phyloP scores from a whole-genome alignment of 306 rosid species.

The Begonia loranthoides region DNA sequence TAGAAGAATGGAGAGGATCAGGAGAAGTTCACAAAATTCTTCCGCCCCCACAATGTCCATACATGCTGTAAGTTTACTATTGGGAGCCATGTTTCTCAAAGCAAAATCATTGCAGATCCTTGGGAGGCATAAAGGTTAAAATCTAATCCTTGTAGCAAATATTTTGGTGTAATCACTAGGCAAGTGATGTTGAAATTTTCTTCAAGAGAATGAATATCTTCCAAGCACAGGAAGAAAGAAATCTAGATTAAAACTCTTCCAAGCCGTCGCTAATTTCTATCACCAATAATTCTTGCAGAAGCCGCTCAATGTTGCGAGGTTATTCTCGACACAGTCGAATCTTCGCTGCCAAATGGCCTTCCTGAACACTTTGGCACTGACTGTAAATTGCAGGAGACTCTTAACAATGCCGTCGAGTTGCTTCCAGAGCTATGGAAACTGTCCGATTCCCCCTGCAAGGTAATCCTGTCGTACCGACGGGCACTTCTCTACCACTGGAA shows the following conservation, averaged over 20 bases:
- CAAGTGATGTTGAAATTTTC: no score
- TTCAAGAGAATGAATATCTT: no score
- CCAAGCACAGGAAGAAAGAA: no score
- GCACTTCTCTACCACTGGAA: constrained; percentile 72
- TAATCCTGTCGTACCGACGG: constrained; percentile 57
- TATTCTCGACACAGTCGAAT: constrained; percentile 72
- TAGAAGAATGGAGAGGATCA: constrained; percentile 33
- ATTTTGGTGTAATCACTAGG: no score
- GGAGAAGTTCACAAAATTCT: constrained; percentile 40
- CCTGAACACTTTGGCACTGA: constrained; percentile 62
- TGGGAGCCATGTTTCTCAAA: constrained; percentile 80
- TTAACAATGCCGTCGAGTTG: constrained; percentile 58
- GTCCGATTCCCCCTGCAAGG: constrained; percentile 56
- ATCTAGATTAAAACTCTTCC: no score
- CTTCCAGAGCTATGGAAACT: constrained; percentile 88
- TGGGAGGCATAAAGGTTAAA: constrained; percentile 66
- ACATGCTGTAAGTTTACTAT: constrained; percentile 57
- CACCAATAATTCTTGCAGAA: no score
- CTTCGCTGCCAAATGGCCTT: constrained; percentile 78
- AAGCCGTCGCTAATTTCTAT: no score
- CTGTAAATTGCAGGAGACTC: constrained; percentile 85
- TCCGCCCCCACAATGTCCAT: constrained; percentile 48
- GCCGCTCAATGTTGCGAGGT: constrained; percentile 57
- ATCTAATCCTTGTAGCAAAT: no score
- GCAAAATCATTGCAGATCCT: constrained; percentile 64